Evolutionary conservation across 2,329 filamentous ascomycete genomes (phyloP), one percentile per base, ranked within the genome.

Genomic region (Pseudopyrenochaeta lycopersici): DNA sequence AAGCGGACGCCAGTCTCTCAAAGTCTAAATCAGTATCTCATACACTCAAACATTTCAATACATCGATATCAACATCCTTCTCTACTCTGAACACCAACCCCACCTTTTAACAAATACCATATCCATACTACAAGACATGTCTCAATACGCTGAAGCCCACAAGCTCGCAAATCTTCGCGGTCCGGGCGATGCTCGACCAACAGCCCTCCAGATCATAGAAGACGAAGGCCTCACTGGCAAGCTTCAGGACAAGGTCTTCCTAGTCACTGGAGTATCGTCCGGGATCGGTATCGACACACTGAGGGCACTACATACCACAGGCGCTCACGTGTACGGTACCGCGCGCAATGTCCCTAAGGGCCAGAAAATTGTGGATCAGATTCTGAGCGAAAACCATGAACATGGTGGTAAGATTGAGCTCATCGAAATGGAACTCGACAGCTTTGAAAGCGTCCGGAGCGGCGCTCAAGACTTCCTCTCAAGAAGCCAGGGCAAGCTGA

Each of bases 321-420:
- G 81, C 14, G 80, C 80, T 1, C 77, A 72, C 9, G 59, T 84
- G 36, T 81, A 74, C 63, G 64, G 77, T 7, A 79, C 79, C 1
- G 79, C 72, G 1, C 75, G 82, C 12, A 68, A 82, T 57, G 49
- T 78, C 1, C n/a, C 32, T 7, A 62, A 60, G 31, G 62, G 51
- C 18, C 54, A 68, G 15, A 48, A 47, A 40, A 40, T 40, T 14
- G 29, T 56, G 15, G 39, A 40, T 33, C 32, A 52, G 15, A 49
- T 56, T 10, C 21, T 47, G 21, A 35, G 12, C 23, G 50, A 53
- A 18, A 44, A 53, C 12, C 39, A 39, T 9, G 18, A 27, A 32
- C 12, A 12, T 11, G 43, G 43, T 33, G 62, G 49, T 23, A 52
- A 54, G 18, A 48, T 54, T 27, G 18, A 42, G n/a, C 53, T 63